phyloP scores from a whole-genome alignment of 257 asterid species.

The Knoxia roxburghii region DNA sequence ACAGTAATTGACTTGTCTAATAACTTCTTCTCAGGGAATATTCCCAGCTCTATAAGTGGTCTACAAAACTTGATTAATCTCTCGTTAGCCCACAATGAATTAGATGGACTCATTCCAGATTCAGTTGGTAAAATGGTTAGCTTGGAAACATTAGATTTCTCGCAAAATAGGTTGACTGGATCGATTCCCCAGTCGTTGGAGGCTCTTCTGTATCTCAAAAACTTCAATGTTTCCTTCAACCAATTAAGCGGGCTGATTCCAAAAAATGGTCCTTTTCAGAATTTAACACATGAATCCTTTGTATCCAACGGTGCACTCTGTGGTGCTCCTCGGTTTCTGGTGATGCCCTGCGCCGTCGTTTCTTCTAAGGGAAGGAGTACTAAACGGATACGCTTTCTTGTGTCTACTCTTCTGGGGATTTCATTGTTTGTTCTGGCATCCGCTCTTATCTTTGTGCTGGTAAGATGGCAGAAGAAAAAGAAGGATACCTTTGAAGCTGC shows the following conservation, averaged over 20 bases:
- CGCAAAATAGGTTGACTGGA: constrained; percentile 3
- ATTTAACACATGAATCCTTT: not conserved
- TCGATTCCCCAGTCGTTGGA: not conserved
- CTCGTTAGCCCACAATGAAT: not conserved
- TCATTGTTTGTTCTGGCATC: not conserved
- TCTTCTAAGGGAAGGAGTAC: not conserved
- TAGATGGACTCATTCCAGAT: constrained; percentile 11
- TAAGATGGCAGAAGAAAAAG: not conserved
- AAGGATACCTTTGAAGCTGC: not conserved
- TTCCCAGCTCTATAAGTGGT: not conserved
- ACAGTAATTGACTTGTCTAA: not conserved
- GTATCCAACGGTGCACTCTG: not conserved
- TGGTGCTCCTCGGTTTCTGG: not conserved
- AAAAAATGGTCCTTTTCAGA: not conserved
- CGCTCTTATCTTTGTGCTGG: not conserved
- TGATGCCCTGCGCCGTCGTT: not conserved
- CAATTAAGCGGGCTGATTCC: constrained; percentile 6
- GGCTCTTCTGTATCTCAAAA: not conserved
- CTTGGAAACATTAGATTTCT: constrained; percentile 11
- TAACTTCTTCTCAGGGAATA: constrained; percentile 4
- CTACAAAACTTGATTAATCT: not conserved
- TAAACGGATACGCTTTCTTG: not conserved
- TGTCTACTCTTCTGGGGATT: not conserved
- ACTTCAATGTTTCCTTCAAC: constrained; percentile 4
- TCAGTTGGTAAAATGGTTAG: constrained; percentile 1